Evolutionary conservation across 2,329 filamentous ascomycete genomes (phyloP), one percentile per base, ranked within the genome.

Genomic region (Fusarium caatingaense): DNA sequence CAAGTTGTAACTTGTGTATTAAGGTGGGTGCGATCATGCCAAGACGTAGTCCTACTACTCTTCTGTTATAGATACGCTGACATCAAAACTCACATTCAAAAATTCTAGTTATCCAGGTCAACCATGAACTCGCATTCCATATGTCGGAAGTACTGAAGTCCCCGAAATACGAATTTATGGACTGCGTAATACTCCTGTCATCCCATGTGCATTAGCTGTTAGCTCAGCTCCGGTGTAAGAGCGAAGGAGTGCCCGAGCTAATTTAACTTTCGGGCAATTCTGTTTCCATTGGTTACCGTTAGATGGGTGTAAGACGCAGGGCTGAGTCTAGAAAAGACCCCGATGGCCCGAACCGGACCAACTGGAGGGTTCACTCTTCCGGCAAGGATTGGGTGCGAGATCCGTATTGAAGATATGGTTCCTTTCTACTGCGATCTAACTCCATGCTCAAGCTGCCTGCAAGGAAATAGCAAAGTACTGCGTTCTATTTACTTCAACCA

Each of bases 271-370:
- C 21, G 34, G 53, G 23, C 12, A 21, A 13, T 10, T 30, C 18
- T 9, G 15, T 21, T 44, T 20, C 28, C 27, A 59, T 65, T 65
- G 62, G 62, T 28, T 27, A 13, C 12, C 21, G 12, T 21, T 47
- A 23, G 20, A 21, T 49, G 50, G 55, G 30, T 45, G 32, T 28
- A 44, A 32, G 21, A 46, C 30, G 37, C 56, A 67, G 64, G 63
- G 64, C 64, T 63, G 56, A 67, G 21, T 37, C 54, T 64, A 44
- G 64, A 56, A 42, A 28, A 28, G 59, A 63, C 62, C 15, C 66
- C 62, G 66, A 66, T 48, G 18, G 18, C 20, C 41, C 2, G 25
- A 37, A 42, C 23, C 23, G 25, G 18, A 37, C 34, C 34, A 37
- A n/a, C 34, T 37, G 18, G 34, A 37, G 34, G 34, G 34, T n/a